Evolutionary conservation across 192 early-diverging fungal genomes (phyloP).

Genomic region (Fimicolochytrium jonesii): DNA sequence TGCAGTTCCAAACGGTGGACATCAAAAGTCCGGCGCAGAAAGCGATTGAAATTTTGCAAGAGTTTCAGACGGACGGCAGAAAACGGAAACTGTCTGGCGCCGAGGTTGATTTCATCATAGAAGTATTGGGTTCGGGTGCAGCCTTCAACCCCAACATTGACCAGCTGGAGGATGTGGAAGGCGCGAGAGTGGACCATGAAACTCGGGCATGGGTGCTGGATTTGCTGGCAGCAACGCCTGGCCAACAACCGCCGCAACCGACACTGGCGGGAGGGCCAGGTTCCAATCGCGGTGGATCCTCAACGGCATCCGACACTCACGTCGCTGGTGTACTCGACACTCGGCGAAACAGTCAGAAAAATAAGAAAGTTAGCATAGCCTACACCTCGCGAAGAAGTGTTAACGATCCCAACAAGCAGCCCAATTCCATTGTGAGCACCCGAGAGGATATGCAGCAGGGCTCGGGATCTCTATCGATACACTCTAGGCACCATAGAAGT

Average conservation of each 20-base stretch:
- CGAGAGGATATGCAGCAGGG: too few relatives aligned
- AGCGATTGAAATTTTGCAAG: slow-evolving; percentile 22
- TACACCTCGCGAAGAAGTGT: background rate
- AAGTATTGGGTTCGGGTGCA: slow-evolving; percentile 11
- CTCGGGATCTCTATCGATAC: too few relatives aligned
- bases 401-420: background rate
- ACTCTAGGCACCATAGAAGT: too few relatives aligned
- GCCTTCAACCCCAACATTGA: slow-evolving; percentile 16
- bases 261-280: background rate
- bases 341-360: background rate
- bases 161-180: slow-evolving; percentile 16
- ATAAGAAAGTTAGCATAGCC: background rate
- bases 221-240: slow-evolving; percentile 9
- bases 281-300: background rate
- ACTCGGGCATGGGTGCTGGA: slow-evolving; percentile 25
- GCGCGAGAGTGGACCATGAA: slow-evolving; percentile 20
- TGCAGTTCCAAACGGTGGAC: slow-evolving; percentile 11
- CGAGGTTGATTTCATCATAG: slow-evolving; percentile 29
- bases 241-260: too few relatives aligned
- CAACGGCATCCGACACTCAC: background rate
- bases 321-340: too few relatives aligned
- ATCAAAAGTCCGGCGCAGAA: slow-evolving; percentile 9
- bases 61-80: background rate
- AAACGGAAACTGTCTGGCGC: slow-evolving; percentile 2
- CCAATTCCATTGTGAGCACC: background rate